phyloP scores from a whole-genome alignment of 208 protist species.

The Leishmania arabica region DNA sequence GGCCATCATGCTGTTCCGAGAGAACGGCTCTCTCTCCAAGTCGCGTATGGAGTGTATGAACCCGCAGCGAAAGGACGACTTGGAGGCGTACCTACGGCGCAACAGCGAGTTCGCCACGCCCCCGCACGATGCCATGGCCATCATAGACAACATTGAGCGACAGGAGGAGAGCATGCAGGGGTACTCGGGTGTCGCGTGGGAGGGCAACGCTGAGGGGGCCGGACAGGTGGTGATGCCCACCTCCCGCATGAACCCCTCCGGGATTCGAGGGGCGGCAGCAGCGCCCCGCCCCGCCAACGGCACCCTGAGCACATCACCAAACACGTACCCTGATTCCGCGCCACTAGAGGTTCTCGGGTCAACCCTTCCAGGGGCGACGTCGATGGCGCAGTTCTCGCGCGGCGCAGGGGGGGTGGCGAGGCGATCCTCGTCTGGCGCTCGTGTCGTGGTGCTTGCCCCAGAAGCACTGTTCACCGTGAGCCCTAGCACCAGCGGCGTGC shows the following conservation, averaged over 20 bases:
- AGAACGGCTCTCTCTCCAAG: constrained; percentile 47
- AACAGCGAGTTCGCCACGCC: constrained; percentile 19
- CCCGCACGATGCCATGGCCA: constrained; percentile 25
- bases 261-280: neutral
- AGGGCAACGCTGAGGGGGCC: neutral
- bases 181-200: neutral
- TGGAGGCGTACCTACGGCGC: constrained; percentile 65
- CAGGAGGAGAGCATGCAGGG: constrained; percentile 20
- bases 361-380: neutral
- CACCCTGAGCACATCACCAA: neutral
- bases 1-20: constrained; percentile 55
- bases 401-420: neutral
- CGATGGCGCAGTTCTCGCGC: neutral
- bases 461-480: neutral
- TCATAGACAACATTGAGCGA: constrained; percentile 23
- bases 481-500: neutral
- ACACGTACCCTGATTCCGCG: neutral
- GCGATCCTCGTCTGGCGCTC: neutral
- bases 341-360: neutral
- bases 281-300: neutral
- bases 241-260: constrained; percentile 14
- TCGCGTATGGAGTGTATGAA: constrained; percentile 67
- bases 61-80: constrained; percentile 41
- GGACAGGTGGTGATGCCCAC: constrained; percentile 12
- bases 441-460: constrained; percentile 16